Conservation (phyloP, 345 rosid genomes). For the Pugionium cornutum region DNA sequence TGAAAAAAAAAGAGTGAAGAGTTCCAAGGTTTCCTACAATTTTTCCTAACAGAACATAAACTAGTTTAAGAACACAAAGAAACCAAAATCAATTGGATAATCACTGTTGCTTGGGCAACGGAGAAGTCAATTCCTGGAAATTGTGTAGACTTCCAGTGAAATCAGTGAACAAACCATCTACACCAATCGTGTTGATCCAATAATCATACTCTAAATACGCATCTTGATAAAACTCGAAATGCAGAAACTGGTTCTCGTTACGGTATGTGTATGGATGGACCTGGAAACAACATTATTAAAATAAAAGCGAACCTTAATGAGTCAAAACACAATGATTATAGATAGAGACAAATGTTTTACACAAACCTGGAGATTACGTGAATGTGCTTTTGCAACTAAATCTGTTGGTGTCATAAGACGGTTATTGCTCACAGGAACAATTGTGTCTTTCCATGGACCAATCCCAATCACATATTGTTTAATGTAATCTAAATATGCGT, state of each 20-base stretch:
- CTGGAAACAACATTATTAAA: conserved; percentile 41
- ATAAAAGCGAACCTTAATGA: background rate
- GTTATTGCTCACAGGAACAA: conserved; percentile 67
- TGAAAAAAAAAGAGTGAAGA: background rate
- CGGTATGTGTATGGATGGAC: conserved; percentile 94
- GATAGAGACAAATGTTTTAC: background rate
- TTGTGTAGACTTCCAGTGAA: conserved; percentile 81
- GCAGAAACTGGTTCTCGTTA: conserved; percentile 62
- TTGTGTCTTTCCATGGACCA: conserved; percentile 97
- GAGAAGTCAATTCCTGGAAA: conserved; percentile 61
- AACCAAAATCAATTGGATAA: background rate
- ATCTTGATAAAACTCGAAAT: conserved; percentile 69
- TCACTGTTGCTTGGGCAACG: conserved; percentile 37
- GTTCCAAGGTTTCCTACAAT: background rate
- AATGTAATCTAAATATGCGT: conserved; percentile 67
- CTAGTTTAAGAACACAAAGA: conserved; percentile 2
- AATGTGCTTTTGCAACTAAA: conserved; percentile 84
- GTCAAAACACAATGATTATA: background rate
- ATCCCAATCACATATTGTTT: conserved; percentile 86
- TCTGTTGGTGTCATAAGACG: conserved; percentile 71
- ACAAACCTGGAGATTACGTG: conserved; percentile 72
- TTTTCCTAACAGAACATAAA: background rate
- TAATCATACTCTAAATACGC: conserved; percentile 67
- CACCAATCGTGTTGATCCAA: conserved; percentile 78
- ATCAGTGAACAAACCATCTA: conserved; percentile 92